Evolutionary conservation across 768 basidiomycete species (phyloP).

Genomic region (Filobasidium wieringae): DNA sequence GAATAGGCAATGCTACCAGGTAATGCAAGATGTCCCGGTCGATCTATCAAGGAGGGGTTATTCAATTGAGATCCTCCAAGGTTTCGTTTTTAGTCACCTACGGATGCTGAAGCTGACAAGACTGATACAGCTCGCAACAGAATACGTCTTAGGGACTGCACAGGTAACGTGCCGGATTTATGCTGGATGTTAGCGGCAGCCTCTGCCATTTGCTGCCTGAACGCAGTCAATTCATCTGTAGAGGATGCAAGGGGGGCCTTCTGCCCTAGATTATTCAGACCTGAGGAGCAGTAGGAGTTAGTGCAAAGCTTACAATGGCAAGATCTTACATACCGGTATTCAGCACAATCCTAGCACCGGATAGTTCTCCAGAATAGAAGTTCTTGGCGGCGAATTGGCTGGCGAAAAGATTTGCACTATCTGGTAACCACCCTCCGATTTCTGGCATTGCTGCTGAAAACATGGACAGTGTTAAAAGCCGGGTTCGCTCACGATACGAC

Average conservation of each 20-base stretch:
- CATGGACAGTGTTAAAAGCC: not conserved
- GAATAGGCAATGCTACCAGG: slow-evolving; percentile 76
- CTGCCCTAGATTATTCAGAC: slow-evolving; percentile 51
- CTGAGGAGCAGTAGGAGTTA: no score
- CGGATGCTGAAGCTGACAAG: slow-evolving; percentile 51
- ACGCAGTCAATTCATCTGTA: slow-evolving; percentile 50
- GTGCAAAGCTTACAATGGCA: not conserved
- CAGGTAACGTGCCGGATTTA: slow-evolving; percentile 60
- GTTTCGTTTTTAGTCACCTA: slow-evolving; percentile 45
- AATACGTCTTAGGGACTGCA: slow-evolving; percentile 71
- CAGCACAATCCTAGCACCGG: slow-evolving; percentile 47
- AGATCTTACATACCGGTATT: slow-evolving; percentile 17
- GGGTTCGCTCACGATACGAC: not conserved
- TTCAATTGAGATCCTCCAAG: not conserved
- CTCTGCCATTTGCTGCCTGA: slow-evolving; percentile 57
- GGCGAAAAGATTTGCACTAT: slow-evolving; percentile 66
- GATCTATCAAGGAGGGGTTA: slow-evolving; percentile 44
- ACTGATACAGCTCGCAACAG: slow-evolving; percentile 77
- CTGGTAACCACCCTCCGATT: slow-evolving; percentile 53
- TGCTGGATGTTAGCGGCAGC: slow-evolving; percentile 57
- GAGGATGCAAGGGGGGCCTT: slow-evolving; percentile 53
- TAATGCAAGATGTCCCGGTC: slow-evolving; percentile 77
- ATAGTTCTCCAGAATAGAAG: slow-evolving; percentile 79
- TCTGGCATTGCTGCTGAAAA: slow-evolving; percentile 34
- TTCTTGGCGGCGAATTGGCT: slow-evolving; percentile 81